A percentile compares a stretch with the other conserved stretches of the same genome.
These are phyloP conservation scores for Cryptococcus depauperatus DNA, from an alignment of 1,284 basidiomycete genomes.

Conservation along the genomic window DNA sequence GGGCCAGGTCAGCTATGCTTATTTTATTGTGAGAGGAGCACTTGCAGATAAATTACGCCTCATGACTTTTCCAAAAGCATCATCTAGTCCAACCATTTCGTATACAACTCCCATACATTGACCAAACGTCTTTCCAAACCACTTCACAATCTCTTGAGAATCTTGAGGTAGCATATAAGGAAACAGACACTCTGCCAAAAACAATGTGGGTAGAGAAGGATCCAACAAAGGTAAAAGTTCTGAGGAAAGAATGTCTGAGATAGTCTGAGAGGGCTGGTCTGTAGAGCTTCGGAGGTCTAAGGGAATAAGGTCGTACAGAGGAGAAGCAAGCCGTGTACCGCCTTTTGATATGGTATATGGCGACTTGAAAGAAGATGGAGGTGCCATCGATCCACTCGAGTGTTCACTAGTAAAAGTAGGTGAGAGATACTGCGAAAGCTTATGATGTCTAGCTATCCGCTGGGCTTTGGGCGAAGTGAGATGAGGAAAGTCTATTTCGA, in stretches of 20 bases:
- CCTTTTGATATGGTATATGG: constrained; percentile 48
- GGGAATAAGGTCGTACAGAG: constrained; percentile 65
- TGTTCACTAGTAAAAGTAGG: neutral
- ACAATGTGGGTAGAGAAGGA: constrained; percentile 61
- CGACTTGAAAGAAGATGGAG: constrained; percentile 2
- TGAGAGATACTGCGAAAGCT: constrained; percentile 42
- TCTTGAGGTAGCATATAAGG: constrained; percentile 68
- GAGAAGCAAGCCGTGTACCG: constrained; percentile 58
- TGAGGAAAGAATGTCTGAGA: constrained; percentile 13
- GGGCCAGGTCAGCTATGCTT: neutral
- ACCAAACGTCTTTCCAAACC: constrained; percentile 60
- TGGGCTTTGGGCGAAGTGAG: constrained; percentile 74
- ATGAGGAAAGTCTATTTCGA: constrained; percentile 86
- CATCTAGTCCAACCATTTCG: constrained; percentile 80
- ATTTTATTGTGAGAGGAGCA: neutral
- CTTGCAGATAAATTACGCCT: constrained; percentile 67
- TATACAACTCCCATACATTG: constrained; percentile 55
- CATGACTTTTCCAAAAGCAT: constrained; percentile 83
- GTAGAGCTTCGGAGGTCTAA: constrained; percentile 58
- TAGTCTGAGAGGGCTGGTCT: constrained; percentile 37
- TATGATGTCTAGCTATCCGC: constrained; percentile 63
- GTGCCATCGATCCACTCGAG: neutral
- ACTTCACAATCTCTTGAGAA: constrained; percentile 58
- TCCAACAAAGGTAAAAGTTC: constrained; percentile 50
- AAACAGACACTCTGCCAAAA: constrained; percentile 84